phyloP scores from a whole-genome alignment of 768 basidiomycete species.

The Boletus sp. region DNA sequence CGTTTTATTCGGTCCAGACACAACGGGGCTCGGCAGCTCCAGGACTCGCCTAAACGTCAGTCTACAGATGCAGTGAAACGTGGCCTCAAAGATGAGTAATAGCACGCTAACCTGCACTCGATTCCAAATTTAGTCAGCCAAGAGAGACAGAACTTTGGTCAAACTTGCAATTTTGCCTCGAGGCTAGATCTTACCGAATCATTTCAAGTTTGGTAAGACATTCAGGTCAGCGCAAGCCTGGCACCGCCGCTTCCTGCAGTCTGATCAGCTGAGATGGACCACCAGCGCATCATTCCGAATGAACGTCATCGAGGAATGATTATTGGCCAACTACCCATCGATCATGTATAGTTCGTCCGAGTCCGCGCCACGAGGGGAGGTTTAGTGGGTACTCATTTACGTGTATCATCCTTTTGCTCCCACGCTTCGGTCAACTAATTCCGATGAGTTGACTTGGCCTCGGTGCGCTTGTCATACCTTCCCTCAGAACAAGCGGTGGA shows the following conservation, averaged over 20 bases:
- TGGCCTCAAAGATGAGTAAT: not conserved
- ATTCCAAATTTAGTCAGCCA: not conserved
- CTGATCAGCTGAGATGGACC: slow-evolving; percentile 1
- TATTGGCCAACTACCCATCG: not conserved
- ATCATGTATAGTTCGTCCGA: not conserved
- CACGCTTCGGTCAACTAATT: not conserved
- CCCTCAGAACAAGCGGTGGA: not conserved
- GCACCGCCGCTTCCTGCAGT: slow-evolving; percentile 1
- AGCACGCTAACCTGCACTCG: not conserved
- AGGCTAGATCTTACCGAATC: not conserved
- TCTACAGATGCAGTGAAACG: not conserved
- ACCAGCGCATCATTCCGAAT: not conserved
- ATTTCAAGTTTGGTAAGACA: not conserved
- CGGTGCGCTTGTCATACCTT: not conserved
- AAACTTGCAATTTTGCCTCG: not conserved
- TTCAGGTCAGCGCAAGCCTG: not conserved
- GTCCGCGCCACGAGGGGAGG: slow-evolving; percentile 5
- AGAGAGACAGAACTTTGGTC: not conserved
- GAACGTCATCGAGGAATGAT: not conserved
- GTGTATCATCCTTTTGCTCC: not conserved
- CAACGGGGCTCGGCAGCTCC: not conserved
- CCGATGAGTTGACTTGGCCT: not conserved
- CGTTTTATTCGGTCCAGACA: slow-evolving; percentile 2
- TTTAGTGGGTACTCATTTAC: slow-evolving; percentile 2
- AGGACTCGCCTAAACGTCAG: not conserved